Evolutionary conservation across 345 rosid species (phyloP).

Genomic region (Hibiscus trionum): DNA sequence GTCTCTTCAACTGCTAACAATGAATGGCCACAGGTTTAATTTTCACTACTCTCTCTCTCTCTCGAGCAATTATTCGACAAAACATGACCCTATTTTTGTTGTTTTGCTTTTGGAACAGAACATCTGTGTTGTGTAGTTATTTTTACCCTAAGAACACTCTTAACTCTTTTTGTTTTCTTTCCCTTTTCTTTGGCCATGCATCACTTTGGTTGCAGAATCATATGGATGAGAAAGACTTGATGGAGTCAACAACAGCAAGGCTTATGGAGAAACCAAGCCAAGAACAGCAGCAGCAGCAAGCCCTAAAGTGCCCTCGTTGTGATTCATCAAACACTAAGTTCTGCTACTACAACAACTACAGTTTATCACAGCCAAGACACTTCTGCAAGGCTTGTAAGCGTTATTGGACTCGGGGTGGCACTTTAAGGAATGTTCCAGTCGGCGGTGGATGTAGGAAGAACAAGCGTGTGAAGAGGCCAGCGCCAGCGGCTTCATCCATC

Average conservation of each 20-base stretch:
- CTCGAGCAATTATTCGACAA: conserved; percentile 26
- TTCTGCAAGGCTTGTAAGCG: conserved; percentile 76
- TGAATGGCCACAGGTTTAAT: conserved; percentile 55
- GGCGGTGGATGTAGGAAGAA: conserved; percentile 75
- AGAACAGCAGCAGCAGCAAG: conserved; percentile 24
- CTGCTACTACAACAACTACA: conserved; percentile 79
- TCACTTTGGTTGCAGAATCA: conserved; percentile 30
- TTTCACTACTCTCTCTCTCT: conserved; percentile 26
- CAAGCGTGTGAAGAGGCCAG: conserved; percentile 51
- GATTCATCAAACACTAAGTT: conserved; percentile 70
- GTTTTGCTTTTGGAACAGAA: conserved; percentile 34
- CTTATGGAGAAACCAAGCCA: conserved; percentile 32
- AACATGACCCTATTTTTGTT: conserved; percentile 25
- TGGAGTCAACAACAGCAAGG: conserved; percentile 39
- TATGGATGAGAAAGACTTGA: conserved; percentile 44
- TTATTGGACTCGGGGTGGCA: conserved; percentile 73
- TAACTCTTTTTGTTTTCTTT: conserved; percentile 12
- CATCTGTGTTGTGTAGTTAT: conserved; percentile 24
- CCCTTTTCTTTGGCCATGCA: not conserved
- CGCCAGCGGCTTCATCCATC: conserved; percentile 23
- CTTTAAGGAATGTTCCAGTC: conserved; percentile 64
- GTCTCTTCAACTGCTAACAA: conserved; percentile 47
- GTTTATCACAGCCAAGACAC: conserved; percentile 62
- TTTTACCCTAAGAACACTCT: conserved; percentile 27
- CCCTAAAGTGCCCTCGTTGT: conserved; percentile 75